Percentiles rank a stretch among this genome's conserved stretches.
Evolutionary conservation across 164 flowering plant species (phyloP).

Genomic region (Nelumbo lutea): DNA sequence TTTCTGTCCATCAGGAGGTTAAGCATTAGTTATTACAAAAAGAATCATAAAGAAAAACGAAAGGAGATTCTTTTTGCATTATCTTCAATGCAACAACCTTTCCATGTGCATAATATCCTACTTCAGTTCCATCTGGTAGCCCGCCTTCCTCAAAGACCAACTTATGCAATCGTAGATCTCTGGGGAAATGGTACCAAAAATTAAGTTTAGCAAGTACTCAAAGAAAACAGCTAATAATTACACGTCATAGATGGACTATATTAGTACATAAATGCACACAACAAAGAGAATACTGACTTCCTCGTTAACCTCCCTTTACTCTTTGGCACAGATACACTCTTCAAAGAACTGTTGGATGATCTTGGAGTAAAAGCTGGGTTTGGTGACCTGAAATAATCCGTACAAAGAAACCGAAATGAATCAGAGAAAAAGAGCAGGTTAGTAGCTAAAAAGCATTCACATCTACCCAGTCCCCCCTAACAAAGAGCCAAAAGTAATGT

Average conservation of each 20-base stretch:
- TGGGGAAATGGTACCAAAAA: conserved; percentile 18
- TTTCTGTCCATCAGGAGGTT: conserved; percentile 38
- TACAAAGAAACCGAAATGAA: not conserved
- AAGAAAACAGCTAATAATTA: not conserved
- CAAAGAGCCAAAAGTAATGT: too few relatives aligned
- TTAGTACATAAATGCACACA: not conserved
- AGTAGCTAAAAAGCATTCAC: not conserved
- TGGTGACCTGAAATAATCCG: conserved; percentile 31
- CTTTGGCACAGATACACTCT: conserved; percentile 18
- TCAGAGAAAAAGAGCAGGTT: not conserved
- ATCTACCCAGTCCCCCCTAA: too few relatives aligned
- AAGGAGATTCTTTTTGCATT: not conserved
- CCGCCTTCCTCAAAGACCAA: conserved; percentile 63
- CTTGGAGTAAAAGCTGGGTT: conserved; percentile 14
- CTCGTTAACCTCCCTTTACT: conserved; percentile 58
- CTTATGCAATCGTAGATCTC: conserved; percentile 81
- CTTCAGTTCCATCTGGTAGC: conserved; percentile 81
- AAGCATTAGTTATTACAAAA: conserved; percentile 1
- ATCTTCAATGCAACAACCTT: conserved; percentile 41
- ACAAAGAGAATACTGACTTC: conserved; percentile 46
- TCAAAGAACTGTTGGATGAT: conserved; percentile 20
- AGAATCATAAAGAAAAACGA: not conserved
- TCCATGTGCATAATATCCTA: conserved; percentile 62
- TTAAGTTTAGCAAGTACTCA: not conserved
- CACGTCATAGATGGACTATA: not conserved